Evolutionary conservation across 1,284 basidiomycete genomes (phyloP).

Genomic region (Cerrena zonata): DNA sequence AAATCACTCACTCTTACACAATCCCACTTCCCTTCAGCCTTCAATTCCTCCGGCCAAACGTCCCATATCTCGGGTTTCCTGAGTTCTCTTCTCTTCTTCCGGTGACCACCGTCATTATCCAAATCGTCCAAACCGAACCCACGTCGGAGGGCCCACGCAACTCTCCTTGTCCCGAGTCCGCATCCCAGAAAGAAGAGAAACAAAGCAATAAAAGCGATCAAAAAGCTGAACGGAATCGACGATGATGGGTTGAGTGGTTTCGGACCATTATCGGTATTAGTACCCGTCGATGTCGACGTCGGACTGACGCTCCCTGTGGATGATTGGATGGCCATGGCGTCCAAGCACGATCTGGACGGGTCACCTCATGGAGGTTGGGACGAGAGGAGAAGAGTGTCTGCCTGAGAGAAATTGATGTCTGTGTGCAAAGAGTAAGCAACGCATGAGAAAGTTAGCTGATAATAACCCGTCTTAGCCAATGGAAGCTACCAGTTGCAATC

Average conservation of each 20-base stretch:
- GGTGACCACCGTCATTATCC: neutral
- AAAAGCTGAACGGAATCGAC: conserved; percentile 46
- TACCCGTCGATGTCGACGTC: neutral
- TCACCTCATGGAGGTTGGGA: too few relatives aligned
- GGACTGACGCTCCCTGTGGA: neutral
- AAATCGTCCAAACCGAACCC: conserved; percentile 14
- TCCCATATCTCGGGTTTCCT: conserved; percentile 18
- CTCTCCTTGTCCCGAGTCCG: conserved; percentile 45
- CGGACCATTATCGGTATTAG: neutral
- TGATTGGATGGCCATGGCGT: conserved; percentile 2
- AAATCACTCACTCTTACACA: neutral
- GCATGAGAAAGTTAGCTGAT: too few relatives aligned
- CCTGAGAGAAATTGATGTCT: too few relatives aligned
- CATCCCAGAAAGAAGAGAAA: conserved; percentile 54
- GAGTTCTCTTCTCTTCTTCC: neutral
- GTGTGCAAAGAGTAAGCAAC: too few relatives aligned
- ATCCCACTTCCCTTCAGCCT: neutral
- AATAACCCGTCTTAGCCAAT: too few relatives aligned
- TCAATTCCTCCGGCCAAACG: conserved; percentile 6
- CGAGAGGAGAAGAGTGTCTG: too few relatives aligned
- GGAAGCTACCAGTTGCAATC: too few relatives aligned
- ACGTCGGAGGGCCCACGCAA: conserved; percentile 18
- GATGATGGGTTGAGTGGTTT: conserved; percentile 12
- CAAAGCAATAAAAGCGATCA: conserved; percentile 55
- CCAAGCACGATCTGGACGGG: neutral